Evolutionary conservation across 495 filamentous ascomycete genomes (phyloP).

Genomic region (Penicillium roqueforti): DNA sequence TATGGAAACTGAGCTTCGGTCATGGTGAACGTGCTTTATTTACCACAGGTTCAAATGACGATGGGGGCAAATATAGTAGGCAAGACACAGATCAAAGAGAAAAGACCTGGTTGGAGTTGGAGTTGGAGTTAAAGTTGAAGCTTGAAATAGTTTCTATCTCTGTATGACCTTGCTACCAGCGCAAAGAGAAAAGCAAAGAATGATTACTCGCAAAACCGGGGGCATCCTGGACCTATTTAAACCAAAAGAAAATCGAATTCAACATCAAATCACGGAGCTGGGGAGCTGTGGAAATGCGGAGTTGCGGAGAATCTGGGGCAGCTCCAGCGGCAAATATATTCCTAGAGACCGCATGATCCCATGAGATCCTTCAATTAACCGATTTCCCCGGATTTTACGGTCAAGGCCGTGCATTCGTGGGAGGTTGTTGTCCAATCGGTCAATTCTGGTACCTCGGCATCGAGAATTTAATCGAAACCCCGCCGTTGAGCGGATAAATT

Average conservation of each 20-base stretch:
- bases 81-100: background rate
- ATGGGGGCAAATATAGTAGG: background rate
- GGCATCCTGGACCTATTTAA: slow-evolving; percentile 3
- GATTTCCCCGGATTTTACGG: slow-evolving; percentile 19
- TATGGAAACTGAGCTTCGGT: background rate
- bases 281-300: background rate
- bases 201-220: slow-evolving; percentile 3
- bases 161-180: background rate
- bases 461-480: background rate
- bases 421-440: slow-evolving; percentile 1
- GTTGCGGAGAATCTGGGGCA: slow-evolving; percentile 7
- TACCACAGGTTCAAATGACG: too few relatives aligned
- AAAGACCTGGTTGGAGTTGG: too few relatives aligned
- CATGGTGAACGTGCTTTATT: background rate
- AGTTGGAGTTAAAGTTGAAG: background rate
- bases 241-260: background rate
- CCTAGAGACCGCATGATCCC: slow-evolving; percentile 1
- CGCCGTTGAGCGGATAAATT: background rate
- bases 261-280: background rate
- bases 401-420: background rate
- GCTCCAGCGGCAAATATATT: slow-evolving; percentile 8
- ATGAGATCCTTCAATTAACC: slow-evolving; percentile 14
- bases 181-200: background rate
- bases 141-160: background rate
- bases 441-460: background rate